Base-by-base conservation (phyloP, 192 early-diverging fungal species). In the Dispira parvispora region DNA sequence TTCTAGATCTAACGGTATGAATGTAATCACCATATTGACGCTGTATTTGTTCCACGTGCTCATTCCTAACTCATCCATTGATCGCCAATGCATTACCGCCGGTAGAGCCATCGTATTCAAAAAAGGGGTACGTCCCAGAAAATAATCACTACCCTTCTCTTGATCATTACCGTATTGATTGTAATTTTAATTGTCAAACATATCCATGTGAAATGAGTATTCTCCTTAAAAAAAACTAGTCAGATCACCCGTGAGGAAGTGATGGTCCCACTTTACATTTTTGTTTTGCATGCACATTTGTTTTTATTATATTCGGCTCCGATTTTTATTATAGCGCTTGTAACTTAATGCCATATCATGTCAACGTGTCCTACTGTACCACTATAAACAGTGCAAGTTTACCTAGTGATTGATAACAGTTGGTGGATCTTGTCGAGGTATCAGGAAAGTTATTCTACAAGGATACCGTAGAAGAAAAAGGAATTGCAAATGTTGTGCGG, bases 51-150 rank as follows among this genome's bases (percentile, higher is more conserved):
- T 62, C 46, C 50, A 56, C 46, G 18, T 43, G 4, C 49, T 23
- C 49, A 3, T 4, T 50, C n/a, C 9, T 5, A 5, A 1, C 16
- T 5, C 27, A 2, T 26, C 18, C 18, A 4, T n/a, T 26, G 27
- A 21, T 25, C 27, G n/a, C 2, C 16, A 43, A 58, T 20, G 4
- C 57, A 56, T 58, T 49, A 25, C 50, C 44, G 54, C 42, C 45
- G 42, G 14, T 56, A 88, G 87, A 91, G 82, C 18, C 80, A 83
- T 45, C 77, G 75, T 56, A 88, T 89, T 70, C 92, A 95, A 74
- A 87, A 86, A 62, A 85, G 74, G 61, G 75, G 87, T 18, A 75
- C 82, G 45, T 90, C 88, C 49, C 83, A 91, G 64, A 85, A 91
- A 66, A 86, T 86, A 55, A 94, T 98, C 42, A 71, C 91, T 5